Conservation (phyloP, 83 land plant genomes). For the Picea abies region DNA sequence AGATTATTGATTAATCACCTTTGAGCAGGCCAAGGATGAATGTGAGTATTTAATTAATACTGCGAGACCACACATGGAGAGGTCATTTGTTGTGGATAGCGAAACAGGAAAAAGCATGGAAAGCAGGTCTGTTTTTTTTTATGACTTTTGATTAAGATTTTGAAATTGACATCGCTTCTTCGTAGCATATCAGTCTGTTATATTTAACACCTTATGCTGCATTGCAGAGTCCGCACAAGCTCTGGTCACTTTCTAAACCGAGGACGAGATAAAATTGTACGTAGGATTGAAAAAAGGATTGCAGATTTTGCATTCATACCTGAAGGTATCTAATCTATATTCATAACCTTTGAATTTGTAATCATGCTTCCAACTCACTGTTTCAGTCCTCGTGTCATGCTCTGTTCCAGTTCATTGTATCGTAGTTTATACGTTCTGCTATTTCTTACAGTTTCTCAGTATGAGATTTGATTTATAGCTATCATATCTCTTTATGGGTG, state of each 20-base stretch:
- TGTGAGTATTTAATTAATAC: conserved; percentile 26
- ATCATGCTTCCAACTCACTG: conserved; percentile 5
- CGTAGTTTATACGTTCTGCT: not conserved
- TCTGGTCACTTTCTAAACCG: conserved; percentile 43
- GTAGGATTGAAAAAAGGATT: conserved; percentile 41
- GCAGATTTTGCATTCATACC: conserved; percentile 46
- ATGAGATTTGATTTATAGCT: not conserved
- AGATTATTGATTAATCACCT: not conserved
- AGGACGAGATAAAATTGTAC: conserved; percentile 44
- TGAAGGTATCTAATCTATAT: conserved; percentile 24
- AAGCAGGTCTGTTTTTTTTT: conserved; percentile 11
- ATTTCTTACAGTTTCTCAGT: not conserved
- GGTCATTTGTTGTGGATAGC: conserved; percentile 35
- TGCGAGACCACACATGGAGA: conserved; percentile 29
- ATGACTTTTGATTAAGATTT: not conserved
- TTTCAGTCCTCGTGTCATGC: not conserved
- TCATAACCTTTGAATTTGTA: not conserved
- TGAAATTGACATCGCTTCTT: not conserved
- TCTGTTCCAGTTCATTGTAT: not conserved
- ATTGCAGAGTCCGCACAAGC: conserved; percentile 52
- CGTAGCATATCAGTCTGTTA: not conserved
- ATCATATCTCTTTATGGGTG: not conserved
- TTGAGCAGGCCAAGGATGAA: conserved; percentile 27
- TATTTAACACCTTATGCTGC: not conserved
- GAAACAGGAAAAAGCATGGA: conserved; percentile 33